phyloP scores from a whole-genome alignment of 345 rosid species.

The Pseudoturritis turrita region DNA sequence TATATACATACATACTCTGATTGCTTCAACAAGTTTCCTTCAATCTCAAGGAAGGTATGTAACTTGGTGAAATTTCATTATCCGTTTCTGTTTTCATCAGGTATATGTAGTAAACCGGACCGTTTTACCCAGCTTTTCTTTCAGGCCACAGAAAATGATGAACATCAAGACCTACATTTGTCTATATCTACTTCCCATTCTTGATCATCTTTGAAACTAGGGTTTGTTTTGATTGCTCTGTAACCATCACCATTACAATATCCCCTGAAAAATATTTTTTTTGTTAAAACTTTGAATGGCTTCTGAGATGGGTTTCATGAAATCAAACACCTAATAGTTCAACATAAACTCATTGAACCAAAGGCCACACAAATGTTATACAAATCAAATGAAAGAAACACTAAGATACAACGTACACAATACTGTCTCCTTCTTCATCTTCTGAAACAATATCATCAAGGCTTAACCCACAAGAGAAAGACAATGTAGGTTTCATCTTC shows the following conservation, averaged over 20 bases:
- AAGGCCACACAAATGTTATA: slow-evolving; percentile 25
- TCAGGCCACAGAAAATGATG: too few relatives aligned
- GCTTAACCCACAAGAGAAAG: slow-evolving; percentile 62
- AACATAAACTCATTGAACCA: slow-evolving; percentile 58
- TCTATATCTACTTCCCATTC: neutral
- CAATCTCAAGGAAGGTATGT: slow-evolving; percentile 3
- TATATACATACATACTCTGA: neutral
- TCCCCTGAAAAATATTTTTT: neutral
- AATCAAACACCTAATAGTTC: slow-evolving; percentile 44
- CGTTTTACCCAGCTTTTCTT: too few relatives aligned
- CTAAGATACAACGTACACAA: slow-evolving; percentile 22
- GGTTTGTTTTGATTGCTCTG: neutral
- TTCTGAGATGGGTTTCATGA: neutral
- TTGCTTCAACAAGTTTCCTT: slow-evolving; percentile 7
- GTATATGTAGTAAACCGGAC: too few relatives aligned
- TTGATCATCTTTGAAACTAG: neutral
- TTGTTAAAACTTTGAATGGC: too few relatives aligned
- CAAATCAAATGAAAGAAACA: slow-evolving; percentile 27
- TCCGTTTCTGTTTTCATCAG: neutral
- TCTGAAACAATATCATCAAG: slow-evolving; percentile 83
- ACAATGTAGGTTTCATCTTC: slow-evolving; percentile 67
- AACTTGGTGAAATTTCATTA: neutral
- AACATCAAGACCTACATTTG: too few relatives aligned
- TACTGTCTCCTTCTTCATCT: slow-evolving; percentile 47
- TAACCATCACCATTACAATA: neutral